Conservation (phyloP, 139 green algal genomes). For the Nannochloris sp. region DNA sequence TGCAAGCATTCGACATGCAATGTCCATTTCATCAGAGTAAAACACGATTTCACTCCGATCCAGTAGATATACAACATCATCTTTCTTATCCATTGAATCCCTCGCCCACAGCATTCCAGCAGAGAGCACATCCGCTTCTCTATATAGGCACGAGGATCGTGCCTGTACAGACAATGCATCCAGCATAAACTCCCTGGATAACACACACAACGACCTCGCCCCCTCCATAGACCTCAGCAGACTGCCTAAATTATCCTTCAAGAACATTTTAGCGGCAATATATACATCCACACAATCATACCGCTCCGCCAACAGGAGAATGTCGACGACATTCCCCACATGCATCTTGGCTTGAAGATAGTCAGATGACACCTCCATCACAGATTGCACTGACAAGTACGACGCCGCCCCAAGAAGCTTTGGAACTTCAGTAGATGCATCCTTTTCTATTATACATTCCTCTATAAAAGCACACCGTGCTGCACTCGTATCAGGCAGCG, state of each 20-base stretch:
- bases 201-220: neutral
- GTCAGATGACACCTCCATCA: conserved; percentile 15
- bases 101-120: neutral
- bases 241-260: neutral
- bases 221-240: neutral
- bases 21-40: no score
- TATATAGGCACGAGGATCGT: neutral
- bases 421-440: neutral
- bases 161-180: neutral
- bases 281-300: conserved; percentile 17
- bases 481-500: neutral
- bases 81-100: neutral
- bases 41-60: neutral
- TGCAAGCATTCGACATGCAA: no score
- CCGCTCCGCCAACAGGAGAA: conserved; percentile 14
- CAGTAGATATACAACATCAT: neutral
- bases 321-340: conserved; percentile 10
- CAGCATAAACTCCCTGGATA: no score
- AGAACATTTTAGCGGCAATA: neutral
- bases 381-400: conserved; percentile 16
- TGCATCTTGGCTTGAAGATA: conserved; percentile 11
- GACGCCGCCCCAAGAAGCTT: conserved; percentile 15
- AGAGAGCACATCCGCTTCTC: neutral
- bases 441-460: no score
- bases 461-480: neutral